Conservation (phyloP, 225 moss, liverwort and hornwort species). For the Polytrichum formosum region DNA sequence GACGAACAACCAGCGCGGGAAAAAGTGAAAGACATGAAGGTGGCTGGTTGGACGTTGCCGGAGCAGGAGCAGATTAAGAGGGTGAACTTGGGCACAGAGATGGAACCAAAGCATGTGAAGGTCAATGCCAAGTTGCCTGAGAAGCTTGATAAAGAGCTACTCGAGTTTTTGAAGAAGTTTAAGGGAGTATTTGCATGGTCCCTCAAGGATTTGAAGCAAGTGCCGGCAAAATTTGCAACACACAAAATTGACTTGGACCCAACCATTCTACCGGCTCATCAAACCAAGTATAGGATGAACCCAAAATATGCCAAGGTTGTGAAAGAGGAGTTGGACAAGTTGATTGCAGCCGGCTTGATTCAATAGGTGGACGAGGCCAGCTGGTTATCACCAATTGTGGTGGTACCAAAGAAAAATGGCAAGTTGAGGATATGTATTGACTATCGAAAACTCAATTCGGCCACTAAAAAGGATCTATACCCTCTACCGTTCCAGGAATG, state of each 20-base stretch:
- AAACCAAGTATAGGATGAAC: conserved; percentile 1
- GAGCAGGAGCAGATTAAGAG: neutral
- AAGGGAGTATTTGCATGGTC: neutral
- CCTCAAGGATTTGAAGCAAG: conserved; percentile 1
- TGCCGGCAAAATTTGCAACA: neutral
- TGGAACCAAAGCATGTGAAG: neutral
- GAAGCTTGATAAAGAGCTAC: neutral
- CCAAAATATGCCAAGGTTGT: neutral
- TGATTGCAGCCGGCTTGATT: neutral
- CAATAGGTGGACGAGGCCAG: neutral
- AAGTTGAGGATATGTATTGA: neutral
- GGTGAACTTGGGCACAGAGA: neutral
- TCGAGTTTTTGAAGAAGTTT: neutral
- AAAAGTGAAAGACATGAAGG: neutral
- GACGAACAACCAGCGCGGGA: neutral
- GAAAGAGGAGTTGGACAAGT: too few species aligned
- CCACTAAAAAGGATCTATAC: neutral
- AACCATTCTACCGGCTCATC: neutral
- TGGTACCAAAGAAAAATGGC: neutral
- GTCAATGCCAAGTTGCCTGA: neutral
- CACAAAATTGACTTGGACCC: neutral
- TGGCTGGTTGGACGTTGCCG: neutral
- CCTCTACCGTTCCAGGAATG: neutral
- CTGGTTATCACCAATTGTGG: neutral
- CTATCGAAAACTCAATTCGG: neutral